Base-by-base conservation (phyloP, 305 asterid species). In the Fraxinus sp. region DNA sequence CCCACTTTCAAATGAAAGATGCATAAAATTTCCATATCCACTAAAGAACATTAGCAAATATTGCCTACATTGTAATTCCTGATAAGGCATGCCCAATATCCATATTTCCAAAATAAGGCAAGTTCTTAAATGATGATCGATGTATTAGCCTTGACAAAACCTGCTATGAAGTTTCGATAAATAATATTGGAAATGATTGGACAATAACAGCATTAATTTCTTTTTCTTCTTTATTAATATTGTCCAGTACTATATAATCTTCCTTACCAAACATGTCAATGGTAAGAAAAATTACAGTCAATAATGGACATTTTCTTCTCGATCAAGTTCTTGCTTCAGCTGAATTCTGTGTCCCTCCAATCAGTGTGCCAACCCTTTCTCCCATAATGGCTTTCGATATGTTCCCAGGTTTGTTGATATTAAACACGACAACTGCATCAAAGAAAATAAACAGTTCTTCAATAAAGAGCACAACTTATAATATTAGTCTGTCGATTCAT, bases 361-460 rank as follows among this genome's bases (percentile, higher is more conserved):
- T 96, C 73, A 93, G 84, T 0, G 99, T 94, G 77, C 99, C 98
- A 1, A 94, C 99, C 57, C 88, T 86, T 79, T 96, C 98, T 75
- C 99, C 99, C 82, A 76, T 86, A 75, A 96, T 94, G 73, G 99
- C 99, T 87, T 88, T 94, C 0, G 98, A 84, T 79, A 96, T 94
- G 86, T 94, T 94, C 4, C 98, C 99, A 0, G 93, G 87, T 79
- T 90, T 92, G 83, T 94, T 93, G 83, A 96, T 92, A 86, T 96
- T 93, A 87, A 96, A 96, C 74, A 96, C 99, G 1, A 96, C 99
- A 86, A 96, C 98, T 94, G 93, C 90, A 87, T 76, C 80, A 52
- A n/a, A 52, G 22, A 5, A 52, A 49, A 49, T 4, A 52, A 4
- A 16, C 2, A 14, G 2, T 16, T 52, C 62, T 4, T 52, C 22